A percentile compares a stretch with the other conserved stretches of the same genome.
Conservation (phyloP, 176 grass and related monocot species). For the Carex littledalei region DNA sequence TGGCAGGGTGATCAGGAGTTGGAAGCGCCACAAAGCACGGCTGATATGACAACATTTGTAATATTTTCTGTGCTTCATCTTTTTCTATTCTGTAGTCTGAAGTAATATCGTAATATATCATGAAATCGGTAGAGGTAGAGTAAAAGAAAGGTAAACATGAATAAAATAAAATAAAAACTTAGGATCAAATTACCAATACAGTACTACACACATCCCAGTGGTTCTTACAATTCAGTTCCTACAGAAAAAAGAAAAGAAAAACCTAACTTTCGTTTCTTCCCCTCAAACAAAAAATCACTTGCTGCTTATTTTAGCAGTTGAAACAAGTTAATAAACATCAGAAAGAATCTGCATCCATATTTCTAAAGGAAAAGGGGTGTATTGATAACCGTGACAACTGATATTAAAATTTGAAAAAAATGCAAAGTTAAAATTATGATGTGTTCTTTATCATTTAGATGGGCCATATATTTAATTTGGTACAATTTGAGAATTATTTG, state of each 20-base stretch:
- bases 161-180: background rate
- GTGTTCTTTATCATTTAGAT: background rate
- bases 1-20: constrained; percentile 61
- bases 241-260: background rate
- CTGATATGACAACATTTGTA: constrained; percentile 94
- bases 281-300: background rate
- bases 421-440: background rate
- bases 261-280: background rate
- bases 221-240: background rate
- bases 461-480: background rate
- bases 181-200: background rate
- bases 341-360: background rate
- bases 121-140: background rate
- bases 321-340: background rate
- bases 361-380: background rate
- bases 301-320: background rate
- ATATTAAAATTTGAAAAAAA: background rate
- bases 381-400: background rate
- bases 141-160: background rate
- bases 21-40: constrained; percentile 62
- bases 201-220: background rate
- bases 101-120: constrained; percentile 6
- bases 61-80: constrained; percentile 15
- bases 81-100: background rate
- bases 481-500: background rate